Evolutionary conservation across 371 early-diverging fungal genomes (phyloP), one percentile per base, ranked within the genome.

Genomic region (Blyttiomyces sp.): DNA sequence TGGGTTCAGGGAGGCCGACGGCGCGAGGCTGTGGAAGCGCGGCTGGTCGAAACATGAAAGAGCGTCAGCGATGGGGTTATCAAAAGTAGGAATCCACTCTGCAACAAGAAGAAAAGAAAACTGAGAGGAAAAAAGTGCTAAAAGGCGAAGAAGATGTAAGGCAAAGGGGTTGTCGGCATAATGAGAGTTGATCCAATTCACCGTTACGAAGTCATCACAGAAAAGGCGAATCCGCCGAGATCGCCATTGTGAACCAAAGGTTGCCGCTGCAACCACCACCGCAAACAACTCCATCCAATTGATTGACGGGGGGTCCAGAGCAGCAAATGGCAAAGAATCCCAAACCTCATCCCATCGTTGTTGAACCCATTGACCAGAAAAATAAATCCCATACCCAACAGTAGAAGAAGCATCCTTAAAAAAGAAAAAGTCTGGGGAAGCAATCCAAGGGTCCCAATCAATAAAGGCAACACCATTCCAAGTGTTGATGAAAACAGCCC

Each of bases 11-110:
- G 51, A 59, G 34, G 59, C 49, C 42, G 9, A 16, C 1, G 51
- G 59, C 16, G 52, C 49, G 39, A 4, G 49, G 27, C 17, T n/a
- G 1, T 36, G 4, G 33, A 58, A 50, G 23, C 9, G 24, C 27
- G 11, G 21, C 16, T 36, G 32, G 26, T 51, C 26, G 30, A 32
- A 26, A 24, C 59, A 30, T 1, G 59, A 59, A 32, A 59, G 34
- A 27, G 59, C 51, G 42, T 59, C 59, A 27, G 59, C 59, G 6
- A 59, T 23, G 1, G 28, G 0, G 50, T 59, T 59, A n/a, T 4
- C 11, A 4, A 0, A 9, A 3, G 59, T 51, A 2, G 51, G 21
- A 24, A 59, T 17, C 59, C 59, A 59, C 24, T 11, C 21, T 16
- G 59, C 51, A 23, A 27, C 1, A 42, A 50, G 42, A 2, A 51